Evolutionary conservation across 2,329 filamentous ascomycete genomes (phyloP).

Genomic region (Tolypocladium ovalisporum): DNA sequence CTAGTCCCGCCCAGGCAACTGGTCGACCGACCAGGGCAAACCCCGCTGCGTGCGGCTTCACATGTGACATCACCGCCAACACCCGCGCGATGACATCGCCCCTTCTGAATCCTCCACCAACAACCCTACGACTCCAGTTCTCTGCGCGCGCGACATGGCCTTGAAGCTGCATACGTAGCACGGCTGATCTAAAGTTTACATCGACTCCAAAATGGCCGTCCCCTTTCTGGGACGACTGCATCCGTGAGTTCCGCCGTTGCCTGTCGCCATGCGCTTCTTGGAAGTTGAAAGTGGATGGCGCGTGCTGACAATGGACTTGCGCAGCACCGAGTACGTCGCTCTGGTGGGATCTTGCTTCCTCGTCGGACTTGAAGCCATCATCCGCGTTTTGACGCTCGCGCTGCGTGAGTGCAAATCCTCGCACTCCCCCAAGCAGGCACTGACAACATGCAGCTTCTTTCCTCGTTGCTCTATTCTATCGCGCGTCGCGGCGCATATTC

Average conservation of each 20-base stretch:
- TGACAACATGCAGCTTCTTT: conserved; percentile 50
- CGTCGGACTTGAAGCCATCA: conserved; percentile 69
- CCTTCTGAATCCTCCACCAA: neutral
- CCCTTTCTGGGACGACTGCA: conserved; percentile 42
- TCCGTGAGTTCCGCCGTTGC: conserved; percentile 28
- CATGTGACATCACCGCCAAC: conserved; percentile 6
- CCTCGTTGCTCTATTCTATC: conserved; percentile 73
- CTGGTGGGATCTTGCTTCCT: conserved; percentile 75
- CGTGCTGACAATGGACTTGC: conserved; percentile 2
- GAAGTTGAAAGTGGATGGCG: neutral
- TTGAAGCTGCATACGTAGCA: neutral
- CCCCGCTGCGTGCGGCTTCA: neutral
- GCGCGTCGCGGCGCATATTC: conserved; percentile 71
- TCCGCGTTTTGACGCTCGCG: conserved; percentile 77
- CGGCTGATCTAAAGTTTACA: neutral
- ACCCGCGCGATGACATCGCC: neutral
- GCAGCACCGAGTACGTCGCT: conserved; percentile 75
- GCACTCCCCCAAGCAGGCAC: neutral
- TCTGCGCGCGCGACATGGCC: conserved; percentile 1
- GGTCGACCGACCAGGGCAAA: neutral
- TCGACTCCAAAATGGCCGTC: conserved; percentile 31
- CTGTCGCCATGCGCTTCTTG: neutral
- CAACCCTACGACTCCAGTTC: neutral
- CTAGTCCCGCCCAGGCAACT: neutral
- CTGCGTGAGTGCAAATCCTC: conserved; percentile 50